phyloP scores from a whole-genome alignment of 495 filamentous ascomycete genomes.

The Barbatosphaeria neglecta region DNA sequence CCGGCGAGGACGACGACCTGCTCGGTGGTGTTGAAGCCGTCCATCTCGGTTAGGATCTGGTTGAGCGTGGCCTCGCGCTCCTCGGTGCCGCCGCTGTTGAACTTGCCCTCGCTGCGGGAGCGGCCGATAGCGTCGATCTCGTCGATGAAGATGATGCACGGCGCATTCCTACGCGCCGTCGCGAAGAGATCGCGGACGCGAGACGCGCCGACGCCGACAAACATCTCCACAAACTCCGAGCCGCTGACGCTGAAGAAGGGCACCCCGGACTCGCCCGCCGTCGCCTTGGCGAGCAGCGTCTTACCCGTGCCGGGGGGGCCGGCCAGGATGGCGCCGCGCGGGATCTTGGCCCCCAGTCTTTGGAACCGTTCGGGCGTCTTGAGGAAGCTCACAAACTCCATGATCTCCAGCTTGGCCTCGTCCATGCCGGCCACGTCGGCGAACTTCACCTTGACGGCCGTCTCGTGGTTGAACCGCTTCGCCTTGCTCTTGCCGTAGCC shows the following conservation, averaged over 20 bases:
- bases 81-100: conserved; percentile 81
- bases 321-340: conserved; percentile 88
- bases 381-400: conserved; percentile 97
- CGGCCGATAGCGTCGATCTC: conserved; percentile 98
- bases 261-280: conserved; percentile 91
- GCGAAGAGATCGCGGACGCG: conserved; percentile 91
- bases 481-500: conserved; percentile 91
- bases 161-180: conserved; percentile 87
- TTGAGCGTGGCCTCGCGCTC: conserved; percentile 95
- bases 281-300: conserved; percentile 92
- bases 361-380: conserved; percentile 83
- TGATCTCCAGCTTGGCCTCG: conserved; percentile 95
- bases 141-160: conserved; percentile 98
- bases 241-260: conserved; percentile 98
- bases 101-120: conserved; percentile 58
- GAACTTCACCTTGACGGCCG: conserved; percentile 91
- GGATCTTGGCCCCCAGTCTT: conserved; percentile 92
- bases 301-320: conserved; percentile 97
- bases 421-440: conserved; percentile 97
- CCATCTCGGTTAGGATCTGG: conserved; percentile 98
- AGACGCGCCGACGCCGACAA: conserved; percentile 93
- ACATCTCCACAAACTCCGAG: conserved; percentile 99
- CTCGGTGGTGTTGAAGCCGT: conserved; percentile 95
- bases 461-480: conserved; percentile 94
- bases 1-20: conserved; percentile 97